Percentiles rank a stretch among this genome's conserved stretches.
Conservation (phyloP, 768 basidiomycete species). For the Guyanaporus albipodus region DNA sequence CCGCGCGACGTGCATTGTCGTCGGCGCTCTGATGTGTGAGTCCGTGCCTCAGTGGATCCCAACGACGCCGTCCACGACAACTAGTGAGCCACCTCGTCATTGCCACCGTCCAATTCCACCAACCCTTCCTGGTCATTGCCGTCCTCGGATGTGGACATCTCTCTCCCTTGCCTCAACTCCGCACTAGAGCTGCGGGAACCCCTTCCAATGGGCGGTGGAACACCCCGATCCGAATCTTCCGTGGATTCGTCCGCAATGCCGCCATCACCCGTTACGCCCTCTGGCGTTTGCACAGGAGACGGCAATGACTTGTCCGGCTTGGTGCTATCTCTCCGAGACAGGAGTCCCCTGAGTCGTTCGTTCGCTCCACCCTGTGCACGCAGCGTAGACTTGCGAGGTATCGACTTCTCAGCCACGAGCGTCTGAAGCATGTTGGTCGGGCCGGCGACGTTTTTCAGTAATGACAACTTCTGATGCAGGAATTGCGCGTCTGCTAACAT, state of each 20-base stretch:
- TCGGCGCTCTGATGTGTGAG: neutral
- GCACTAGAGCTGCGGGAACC: constrained; percentile 15
- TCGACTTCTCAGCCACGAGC: constrained; percentile 76
- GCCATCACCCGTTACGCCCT: constrained; percentile 10
- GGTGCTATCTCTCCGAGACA: constrained; percentile 27
- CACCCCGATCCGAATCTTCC: constrained; percentile 18
- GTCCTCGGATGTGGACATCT: constrained; percentile 1
- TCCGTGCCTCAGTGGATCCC: neutral
- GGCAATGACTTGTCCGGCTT: constrained; percentile 29
- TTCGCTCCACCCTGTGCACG: constrained; percentile 27
- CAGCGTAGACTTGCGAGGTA: constrained; percentile 38
- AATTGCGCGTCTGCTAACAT: constrained; percentile 76
- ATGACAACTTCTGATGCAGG: constrained; percentile 70
- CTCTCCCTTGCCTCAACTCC: constrained; percentile 9
- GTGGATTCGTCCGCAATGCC: constrained; percentile 8
- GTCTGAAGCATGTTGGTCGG: constrained; percentile 81
- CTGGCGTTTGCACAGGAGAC: constrained; percentile 23
- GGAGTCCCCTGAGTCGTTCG: constrained; percentile 37
- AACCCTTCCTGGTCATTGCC: constrained; percentile 5
- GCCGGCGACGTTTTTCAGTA: constrained; percentile 66
- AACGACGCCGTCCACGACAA: no score
- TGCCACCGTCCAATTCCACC: constrained; percentile 10
- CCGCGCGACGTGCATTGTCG: neutral
- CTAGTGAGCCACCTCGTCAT: constrained; percentile 8
- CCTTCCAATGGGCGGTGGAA: constrained; percentile 19